Percentiles rank a stretch among this genome's conserved stretches.
phyloP scores from a whole-genome alignment of 2,329 filamentous ascomycete species.

The Sporothrix sp. region DNA sequence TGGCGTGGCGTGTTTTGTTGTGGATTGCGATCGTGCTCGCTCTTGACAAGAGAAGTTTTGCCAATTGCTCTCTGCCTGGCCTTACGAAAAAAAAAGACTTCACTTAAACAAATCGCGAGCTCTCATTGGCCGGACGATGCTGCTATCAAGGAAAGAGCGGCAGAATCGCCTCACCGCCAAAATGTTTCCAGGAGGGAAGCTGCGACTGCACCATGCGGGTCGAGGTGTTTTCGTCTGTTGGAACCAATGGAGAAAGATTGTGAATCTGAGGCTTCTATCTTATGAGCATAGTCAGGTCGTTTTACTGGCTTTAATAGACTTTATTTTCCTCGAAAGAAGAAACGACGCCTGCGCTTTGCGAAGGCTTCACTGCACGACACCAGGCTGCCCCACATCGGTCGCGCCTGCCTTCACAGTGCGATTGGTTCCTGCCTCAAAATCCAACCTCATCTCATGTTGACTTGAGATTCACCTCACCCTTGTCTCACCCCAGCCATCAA shows the following conservation, averaged over 20 bases:
- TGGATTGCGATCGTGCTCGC: too few relatives aligned
- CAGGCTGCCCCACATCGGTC: background rate
- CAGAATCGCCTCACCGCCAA: constrained; percentile 18
- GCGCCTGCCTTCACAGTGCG: background rate
- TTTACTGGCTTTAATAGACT: too few relatives aligned
- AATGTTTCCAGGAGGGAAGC: constrained; percentile 4
- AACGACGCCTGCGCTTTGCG: too few relatives aligned
- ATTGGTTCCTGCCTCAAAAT: background rate
- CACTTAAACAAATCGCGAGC: constrained; percentile 4
- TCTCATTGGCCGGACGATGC: constrained; percentile 10
- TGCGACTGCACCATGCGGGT: constrained; percentile 3
- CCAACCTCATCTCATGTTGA: background rate
- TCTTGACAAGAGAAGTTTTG: too few relatives aligned
- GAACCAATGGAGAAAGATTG: too few relatives aligned
- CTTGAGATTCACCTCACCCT: background rate
- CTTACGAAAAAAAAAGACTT: constrained; percentile 7
- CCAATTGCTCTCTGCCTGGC: too few relatives aligned
- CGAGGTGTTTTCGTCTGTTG: too few relatives aligned
- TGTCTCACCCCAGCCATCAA: background rate
- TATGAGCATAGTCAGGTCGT: too few relatives aligned
- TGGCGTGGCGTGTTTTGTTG: too few relatives aligned
- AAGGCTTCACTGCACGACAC: too few relatives aligned
- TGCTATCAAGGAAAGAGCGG: constrained; percentile 9
- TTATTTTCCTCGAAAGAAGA: too few relatives aligned
- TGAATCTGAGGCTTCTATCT: too few relatives aligned